phyloP scores from a whole-genome alignment of 2,329 filamentous ascomycete genomes.

The Penicillium sumatraense region DNA sequence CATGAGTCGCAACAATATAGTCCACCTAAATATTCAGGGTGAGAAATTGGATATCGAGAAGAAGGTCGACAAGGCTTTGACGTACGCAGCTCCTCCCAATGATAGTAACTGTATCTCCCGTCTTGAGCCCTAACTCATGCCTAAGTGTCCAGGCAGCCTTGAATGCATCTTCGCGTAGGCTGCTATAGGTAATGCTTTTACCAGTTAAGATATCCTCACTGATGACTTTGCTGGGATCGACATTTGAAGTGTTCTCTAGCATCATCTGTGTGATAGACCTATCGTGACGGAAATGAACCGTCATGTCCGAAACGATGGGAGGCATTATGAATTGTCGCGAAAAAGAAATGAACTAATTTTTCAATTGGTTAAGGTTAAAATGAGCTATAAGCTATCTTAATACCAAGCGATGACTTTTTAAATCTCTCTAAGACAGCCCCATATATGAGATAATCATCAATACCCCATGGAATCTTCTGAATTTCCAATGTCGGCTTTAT shows the following conservation, averaged over 20 bases:
- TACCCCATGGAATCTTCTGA: not conserved
- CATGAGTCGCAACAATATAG: conserved; percentile 16
- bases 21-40: not conserved
- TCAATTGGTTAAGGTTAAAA: too few species aligned
- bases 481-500: not conserved
- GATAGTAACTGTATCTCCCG: conserved; percentile 17
- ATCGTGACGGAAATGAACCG: not conserved
- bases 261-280: conserved; percentile 8
- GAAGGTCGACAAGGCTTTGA: not conserved
- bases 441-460: not conserved
- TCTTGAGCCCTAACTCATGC: conserved; percentile 6
- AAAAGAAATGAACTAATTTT: too few species aligned
- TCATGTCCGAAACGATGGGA: not conserved
- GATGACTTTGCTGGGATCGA: conserved; percentile 17
- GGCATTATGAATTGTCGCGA: not conserved
- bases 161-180: conserved; percentile 13
- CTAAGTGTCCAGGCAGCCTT: conserved; percentile 10
- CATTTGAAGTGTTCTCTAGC: conserved; percentile 1
- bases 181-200: conserved; percentile 14
- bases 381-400: not conserved
- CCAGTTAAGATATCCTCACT: conserved; percentile 20
- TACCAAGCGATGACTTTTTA: not conserved
- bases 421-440: not conserved
- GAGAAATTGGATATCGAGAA: not conserved
- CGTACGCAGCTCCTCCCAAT: conserved; percentile 1